These are phyloP conservation scores for Graphilbum ipis-grandicollis DNA, from an alignment of 2,329 filamentous ascomycete genomes.

Conservation along the genomic window DNA sequence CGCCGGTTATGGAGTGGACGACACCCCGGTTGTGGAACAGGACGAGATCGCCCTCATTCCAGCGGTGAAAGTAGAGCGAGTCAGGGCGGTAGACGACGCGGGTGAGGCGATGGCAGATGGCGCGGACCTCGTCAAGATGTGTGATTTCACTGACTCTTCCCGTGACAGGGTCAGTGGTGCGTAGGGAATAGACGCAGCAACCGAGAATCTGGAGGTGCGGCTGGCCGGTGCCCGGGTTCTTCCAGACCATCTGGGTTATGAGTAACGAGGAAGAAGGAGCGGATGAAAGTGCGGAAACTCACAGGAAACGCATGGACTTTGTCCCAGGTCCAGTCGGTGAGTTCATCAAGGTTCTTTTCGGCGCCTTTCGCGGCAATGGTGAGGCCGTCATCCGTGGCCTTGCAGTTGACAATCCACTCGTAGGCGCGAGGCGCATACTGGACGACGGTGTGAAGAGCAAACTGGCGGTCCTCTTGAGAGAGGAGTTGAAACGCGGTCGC, in stretches of 20 bases:
- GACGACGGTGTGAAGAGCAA: slow-evolving; percentile 6
- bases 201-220: slow-evolving; percentile 7
- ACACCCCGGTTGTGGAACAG: slow-evolving; percentile 65
- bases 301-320: slow-evolving; percentile 1
- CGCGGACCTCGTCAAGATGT: slow-evolving; percentile 8
- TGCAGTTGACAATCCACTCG: slow-evolving; percentile 24
- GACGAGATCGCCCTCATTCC: slow-evolving; percentile 59
- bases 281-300: too few relatives aligned
- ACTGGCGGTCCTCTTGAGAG: slow-evolving; percentile 6
- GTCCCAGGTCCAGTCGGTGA: slow-evolving; percentile 7
- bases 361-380: slow-evolving; percentile 4
- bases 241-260: slow-evolving; percentile 55
- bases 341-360: slow-evolving; percentile 1
- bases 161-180: slow-evolving; percentile 3
- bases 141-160: slow-evolving; percentile 3
- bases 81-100: slow-evolving; percentile 24
- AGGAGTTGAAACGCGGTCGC: slow-evolving; percentile 7
- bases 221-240: slow-evolving; percentile 41
- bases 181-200: slow-evolving; percentile 7
- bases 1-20: slow-evolving; percentile 55
- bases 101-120: slow-evolving; percentile 4
- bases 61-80: slow-evolving; percentile 57
- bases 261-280: background rate
- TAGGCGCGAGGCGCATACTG: slow-evolving; percentile 8
- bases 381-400: slow-evolving; percentile 11